Evolutionary conservation across 2,329 filamentous ascomycete genomes (phyloP).

Genomic region (Fusarium drepaniforme): DNA sequence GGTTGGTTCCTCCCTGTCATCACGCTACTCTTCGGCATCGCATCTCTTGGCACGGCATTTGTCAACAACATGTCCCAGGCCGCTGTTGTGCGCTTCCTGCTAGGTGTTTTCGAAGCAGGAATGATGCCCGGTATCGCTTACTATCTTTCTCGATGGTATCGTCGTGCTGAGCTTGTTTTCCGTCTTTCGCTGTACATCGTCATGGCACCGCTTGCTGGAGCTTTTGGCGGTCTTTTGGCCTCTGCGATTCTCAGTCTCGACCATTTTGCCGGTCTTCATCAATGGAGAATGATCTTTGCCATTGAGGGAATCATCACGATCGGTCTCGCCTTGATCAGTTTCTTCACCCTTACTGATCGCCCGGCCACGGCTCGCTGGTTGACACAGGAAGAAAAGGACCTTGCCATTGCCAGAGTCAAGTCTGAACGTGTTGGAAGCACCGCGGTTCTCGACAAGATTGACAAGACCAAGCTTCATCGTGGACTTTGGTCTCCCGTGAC

Average conservation of each 20-base stretch:
- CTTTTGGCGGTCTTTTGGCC: conserved; percentile 74
- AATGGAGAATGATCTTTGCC: conserved; percentile 79
- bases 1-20: conserved; percentile 73
- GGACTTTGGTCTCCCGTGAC: conserved; percentile 74
- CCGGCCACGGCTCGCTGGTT: conserved; percentile 77
- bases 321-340: conserved; percentile 66
- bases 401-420: conserved; percentile 72
- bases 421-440: conserved; percentile 63
- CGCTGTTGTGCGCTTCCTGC: conserved; percentile 69
- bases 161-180: conserved; percentile 71
- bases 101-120: conserved; percentile 73
- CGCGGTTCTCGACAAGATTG: conserved; percentile 68
- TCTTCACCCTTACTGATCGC: conserved; percentile 74
- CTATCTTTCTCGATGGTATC: conserved; percentile 74
- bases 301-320: conserved; percentile 75
- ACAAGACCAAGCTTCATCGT: conserved; percentile 68
- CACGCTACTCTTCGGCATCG: conserved; percentile 69
- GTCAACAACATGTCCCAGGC: conserved; percentile 61
- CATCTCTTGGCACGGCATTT: conserved; percentile 72
- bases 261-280: conserved; percentile 65
- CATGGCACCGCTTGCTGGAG: conserved; percentile 74
- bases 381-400: conserved; percentile 69
- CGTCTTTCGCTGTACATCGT: conserved; percentile 74
- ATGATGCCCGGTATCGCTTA: conserved; percentile 76
- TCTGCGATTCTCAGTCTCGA: conserved; percentile 71